These are phyloP conservation scores for Usnea hakonensis DNA, from an alignment of 495 filamentous ascomycete genomes.

Conservation along the genomic window DNA sequence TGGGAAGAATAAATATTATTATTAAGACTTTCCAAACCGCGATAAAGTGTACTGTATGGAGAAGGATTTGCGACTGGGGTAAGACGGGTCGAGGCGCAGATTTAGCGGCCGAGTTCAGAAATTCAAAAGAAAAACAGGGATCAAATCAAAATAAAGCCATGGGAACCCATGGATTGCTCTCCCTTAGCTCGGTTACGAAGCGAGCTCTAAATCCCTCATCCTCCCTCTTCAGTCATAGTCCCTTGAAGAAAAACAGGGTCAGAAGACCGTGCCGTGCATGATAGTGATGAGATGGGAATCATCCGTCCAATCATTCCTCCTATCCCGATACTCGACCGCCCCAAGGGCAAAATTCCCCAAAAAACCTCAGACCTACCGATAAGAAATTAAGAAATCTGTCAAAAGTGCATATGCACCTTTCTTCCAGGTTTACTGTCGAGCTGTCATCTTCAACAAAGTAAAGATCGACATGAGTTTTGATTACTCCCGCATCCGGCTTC, in stretches of 20 bases:
- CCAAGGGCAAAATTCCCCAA: no score
- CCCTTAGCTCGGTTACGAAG: constrained; percentile 13
- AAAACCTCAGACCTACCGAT: constrained; percentile 1
- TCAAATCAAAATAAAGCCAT: no score
- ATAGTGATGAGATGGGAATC: background rate
- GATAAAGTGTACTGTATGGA: no score
- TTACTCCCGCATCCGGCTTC: background rate
- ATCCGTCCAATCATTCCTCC: background rate
- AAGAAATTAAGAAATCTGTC: constrained; percentile 8
- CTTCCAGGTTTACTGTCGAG: background rate
- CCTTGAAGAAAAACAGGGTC: background rate
- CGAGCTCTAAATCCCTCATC: background rate
- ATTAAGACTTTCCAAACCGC: no score
- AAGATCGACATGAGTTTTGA: constrained; percentile 6
- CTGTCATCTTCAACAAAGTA: constrained; percentile 7
- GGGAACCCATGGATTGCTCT: background rate
- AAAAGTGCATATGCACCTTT: constrained; percentile 9
- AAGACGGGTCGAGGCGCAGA: constrained; percentile 12
- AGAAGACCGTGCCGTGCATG: constrained; percentile 1
- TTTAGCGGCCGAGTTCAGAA: constrained; percentile 12
- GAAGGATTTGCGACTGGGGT: constrained; percentile 8
- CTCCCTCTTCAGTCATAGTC: background rate
- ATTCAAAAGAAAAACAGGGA: no score
- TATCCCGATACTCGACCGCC: no score
- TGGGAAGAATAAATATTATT: no score